These are phyloP conservation scores for Suzukiozyma palmioleophila DNA, from an alignment of 1,139 yeast genomes.

Conservation along the genomic window DNA sequence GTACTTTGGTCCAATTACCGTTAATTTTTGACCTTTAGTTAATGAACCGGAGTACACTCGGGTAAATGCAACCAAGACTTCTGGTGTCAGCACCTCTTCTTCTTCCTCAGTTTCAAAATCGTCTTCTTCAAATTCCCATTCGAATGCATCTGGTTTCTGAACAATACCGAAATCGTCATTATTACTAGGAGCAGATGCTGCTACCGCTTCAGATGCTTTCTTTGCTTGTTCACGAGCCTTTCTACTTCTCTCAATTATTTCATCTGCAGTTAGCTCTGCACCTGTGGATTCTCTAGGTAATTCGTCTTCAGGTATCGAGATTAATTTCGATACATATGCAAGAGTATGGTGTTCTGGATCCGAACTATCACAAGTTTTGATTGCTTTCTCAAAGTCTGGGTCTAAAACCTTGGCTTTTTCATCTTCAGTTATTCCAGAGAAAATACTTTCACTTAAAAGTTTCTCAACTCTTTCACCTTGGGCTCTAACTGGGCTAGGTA, in stretches of 20 bases:
- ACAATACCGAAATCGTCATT: constrained; percentile 32
- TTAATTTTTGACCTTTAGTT: constrained; percentile 65
- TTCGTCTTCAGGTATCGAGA: constrained; percentile 79
- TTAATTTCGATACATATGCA: constrained; percentile 86
- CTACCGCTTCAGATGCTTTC: constrained; percentile 62
- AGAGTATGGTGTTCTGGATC: constrained; percentile 54
- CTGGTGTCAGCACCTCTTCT: constrained; percentile 42
- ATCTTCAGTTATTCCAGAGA: constrained; percentile 40
- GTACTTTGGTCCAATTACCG: constrained; percentile 82
- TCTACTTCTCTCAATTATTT: constrained; percentile 62
- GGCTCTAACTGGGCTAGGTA: constrained; percentile 80
- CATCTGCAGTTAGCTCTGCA: constrained; percentile 46
- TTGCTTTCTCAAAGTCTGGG: constrained; percentile 45
- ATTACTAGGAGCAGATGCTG: constrained; percentile 16
- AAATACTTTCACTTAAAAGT: constrained; percentile 49
- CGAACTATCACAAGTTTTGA: constrained; percentile 56
- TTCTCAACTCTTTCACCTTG: constrained; percentile 69
- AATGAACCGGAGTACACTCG: constrained; percentile 86
- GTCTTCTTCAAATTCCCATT: constrained; percentile 44
- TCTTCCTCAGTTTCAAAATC: constrained; percentile 34
- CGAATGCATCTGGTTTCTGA: constrained; percentile 31
- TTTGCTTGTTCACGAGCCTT: constrained; percentile 67
- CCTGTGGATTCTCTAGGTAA: constrained; percentile 52
- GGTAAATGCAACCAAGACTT: constrained; percentile 79
- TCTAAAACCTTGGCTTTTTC: constrained; percentile 36